phyloP scores from a whole-genome alignment of 202 grass and related monocot species.

The Musa balbisiana region DNA sequence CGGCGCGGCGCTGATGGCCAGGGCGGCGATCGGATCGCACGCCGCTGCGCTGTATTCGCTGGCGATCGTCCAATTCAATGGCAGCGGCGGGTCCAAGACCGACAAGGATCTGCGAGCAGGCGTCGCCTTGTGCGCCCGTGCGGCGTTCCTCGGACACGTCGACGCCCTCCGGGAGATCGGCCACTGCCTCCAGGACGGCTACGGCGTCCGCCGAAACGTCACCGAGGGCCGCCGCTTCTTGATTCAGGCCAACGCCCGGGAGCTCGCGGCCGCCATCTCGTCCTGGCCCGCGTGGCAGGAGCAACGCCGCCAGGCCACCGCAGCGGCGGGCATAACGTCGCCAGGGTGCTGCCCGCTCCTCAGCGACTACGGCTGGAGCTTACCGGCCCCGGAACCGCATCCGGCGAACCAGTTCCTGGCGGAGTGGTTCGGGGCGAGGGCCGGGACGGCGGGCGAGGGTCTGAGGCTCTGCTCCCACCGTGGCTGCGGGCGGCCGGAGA shows the following conservation, averaged over 20 bases:
- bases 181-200: no score
- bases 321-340: neutral
- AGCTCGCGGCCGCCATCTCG: constrained; percentile 43
- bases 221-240: constrained; percentile 52
- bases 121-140: constrained; percentile 55
- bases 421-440: constrained; percentile 41
- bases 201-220: no score
- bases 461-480: neutral
- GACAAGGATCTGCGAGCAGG: constrained; percentile 65
- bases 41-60: constrained; percentile 4
- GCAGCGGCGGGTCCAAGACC: constrained; percentile 26
- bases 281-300: neutral
- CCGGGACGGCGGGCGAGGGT: neutral
- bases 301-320: neutral
- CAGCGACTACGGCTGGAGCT: constrained; percentile 37
- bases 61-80: no score
- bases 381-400: constrained; percentile 47
- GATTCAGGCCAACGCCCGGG: constrained; percentile 49
- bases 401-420: constrained; percentile 63
- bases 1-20: constrained; percentile 55
- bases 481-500: neutral
- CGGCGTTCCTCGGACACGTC: constrained; percentile 17
- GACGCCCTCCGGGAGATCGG: no score
- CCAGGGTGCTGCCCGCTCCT: constrained; percentile 20
- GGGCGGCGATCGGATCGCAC: constrained; percentile 62